These are phyloP conservation scores for Globisporangium spinosum DNA, from an alignment of 352 stramenopile genomes.

Conservation along the genomic window DNA sequence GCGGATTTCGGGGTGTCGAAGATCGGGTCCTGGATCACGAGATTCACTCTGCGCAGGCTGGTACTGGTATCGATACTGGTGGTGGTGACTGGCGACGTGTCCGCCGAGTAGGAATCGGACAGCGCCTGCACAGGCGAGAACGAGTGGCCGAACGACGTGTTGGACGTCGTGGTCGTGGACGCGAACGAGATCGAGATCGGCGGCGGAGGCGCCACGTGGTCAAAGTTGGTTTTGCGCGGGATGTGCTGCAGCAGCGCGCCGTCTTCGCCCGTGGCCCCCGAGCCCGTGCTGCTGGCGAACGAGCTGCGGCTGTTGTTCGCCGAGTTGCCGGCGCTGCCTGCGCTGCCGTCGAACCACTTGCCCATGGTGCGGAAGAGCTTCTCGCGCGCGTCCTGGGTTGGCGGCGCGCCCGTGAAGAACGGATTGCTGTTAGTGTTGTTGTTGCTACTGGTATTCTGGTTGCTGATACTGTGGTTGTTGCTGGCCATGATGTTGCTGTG, in stretches of 20 bases:
- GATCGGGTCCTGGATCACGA: slow-evolving; percentile 5
- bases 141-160: background rate
- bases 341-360: slow-evolving; percentile 38
- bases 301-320: slow-evolving; percentile 11
- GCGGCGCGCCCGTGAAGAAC: background rate
- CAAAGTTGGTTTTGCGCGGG: slow-evolving; percentile 4
- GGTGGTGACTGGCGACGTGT: background rate
- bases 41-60: background rate
- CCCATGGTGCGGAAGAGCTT: slow-evolving; percentile 49
- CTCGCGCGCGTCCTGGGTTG: slow-evolving; percentile 28
- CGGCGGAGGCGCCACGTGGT: slow-evolving; percentile 9
- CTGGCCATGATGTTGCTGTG: background rate
- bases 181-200: slow-evolving; percentile 9
- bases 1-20: slow-evolving; percentile 2
- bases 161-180: slow-evolving; percentile 5
- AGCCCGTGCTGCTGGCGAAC: slow-evolving; percentile 17
- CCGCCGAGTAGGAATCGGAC: background rate
- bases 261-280: background rate
- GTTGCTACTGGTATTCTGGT: background rate
- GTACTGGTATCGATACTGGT: background rate
- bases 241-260: slow-evolving; percentile 16
- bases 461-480: slow-evolving; percentile 2
- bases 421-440: slow-evolving; percentile 2
- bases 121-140: slow-evolving; percentile 5
- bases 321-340: slow-evolving; percentile 7